phyloP scores from a whole-genome alignment of 306 rosid genomes.

The Astragalus glycyphyllos region DNA sequence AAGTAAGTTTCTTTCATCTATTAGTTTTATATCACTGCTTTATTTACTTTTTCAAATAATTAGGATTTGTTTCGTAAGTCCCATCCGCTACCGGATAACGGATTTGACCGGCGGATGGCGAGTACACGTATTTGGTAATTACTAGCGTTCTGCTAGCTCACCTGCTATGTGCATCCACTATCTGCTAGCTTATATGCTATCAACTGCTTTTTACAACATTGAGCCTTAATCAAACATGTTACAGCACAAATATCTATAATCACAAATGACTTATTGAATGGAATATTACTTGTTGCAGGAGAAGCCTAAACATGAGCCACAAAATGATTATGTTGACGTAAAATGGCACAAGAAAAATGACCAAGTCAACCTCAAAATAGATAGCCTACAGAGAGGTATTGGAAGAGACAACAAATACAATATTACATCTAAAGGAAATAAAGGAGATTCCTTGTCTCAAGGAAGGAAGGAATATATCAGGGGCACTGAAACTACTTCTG shows the following conservation, averaged over 20 bases:
- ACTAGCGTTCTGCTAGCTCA: no score
- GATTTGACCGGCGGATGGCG: no score
- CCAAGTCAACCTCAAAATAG: conserved; percentile 2
- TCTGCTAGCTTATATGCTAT: no score
- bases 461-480: conserved; percentile 37
- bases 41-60: no score
- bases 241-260: not conserved
- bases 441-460: conserved; percentile 20
- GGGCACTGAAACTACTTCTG: conserved; percentile 60
- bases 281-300: conserved; percentile 48
- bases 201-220: no score
- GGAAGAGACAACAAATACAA: no score
- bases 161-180: no score
- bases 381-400: not conserved
- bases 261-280: no score
- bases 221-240: not conserved
- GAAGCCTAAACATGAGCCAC: conserved; percentile 25
- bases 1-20: conserved; percentile 46
- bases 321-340: conserved; percentile 27
- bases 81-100: no score
- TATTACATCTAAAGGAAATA: conserved; percentile 22
- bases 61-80: no score
- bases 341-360: conserved; percentile 38
- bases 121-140: no score
- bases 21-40: no score